Percentiles rank a stretch among this genome's conserved stretches.
Evolutionary conservation across 352 stramenopile species (phyloP).

Genomic region (Thraustochytrium striatum): DNA sequence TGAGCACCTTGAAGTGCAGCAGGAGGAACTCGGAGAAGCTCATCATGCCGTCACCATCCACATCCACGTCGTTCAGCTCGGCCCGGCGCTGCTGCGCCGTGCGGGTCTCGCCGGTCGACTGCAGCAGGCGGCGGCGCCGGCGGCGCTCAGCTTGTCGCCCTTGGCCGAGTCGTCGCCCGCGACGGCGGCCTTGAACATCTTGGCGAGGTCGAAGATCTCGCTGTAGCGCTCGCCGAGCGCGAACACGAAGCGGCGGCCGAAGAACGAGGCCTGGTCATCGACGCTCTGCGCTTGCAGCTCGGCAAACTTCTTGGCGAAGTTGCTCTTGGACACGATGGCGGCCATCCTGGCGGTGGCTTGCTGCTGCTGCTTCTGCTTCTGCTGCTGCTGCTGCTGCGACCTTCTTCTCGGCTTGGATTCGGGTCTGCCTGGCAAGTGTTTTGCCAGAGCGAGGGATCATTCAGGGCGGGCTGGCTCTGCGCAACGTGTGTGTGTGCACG

Average conservation of each 20-base stretch:
- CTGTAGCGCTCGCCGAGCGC: constrained; percentile 20
- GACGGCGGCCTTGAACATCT: background rate
- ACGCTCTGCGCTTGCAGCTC: constrained; percentile 17
- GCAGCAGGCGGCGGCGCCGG: constrained; percentile 37
- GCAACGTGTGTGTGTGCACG: no score
- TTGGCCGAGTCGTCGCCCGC: background rate
- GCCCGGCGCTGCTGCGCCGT: constrained; percentile 26
- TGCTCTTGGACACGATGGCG: background rate
- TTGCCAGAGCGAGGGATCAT: no score
- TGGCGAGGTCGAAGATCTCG: constrained; percentile 35
- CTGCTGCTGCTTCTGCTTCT: background rate
- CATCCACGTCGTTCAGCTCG: constrained; percentile 47
- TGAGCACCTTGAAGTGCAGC: constrained; percentile 56
- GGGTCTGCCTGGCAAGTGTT: no score
- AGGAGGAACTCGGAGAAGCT: constrained; percentile 54
- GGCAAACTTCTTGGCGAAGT: constrained; percentile 31
- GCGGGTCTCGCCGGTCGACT: constrained; percentile 48
- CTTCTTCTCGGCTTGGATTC: no score
- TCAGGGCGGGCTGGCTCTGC: no score
- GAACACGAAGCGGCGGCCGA: constrained; percentile 33
- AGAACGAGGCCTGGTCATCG: constrained; percentile 28
- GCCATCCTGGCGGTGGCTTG: constrained; percentile 2
- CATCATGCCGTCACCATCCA: constrained; percentile 38
- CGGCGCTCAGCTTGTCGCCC: constrained; percentile 8
- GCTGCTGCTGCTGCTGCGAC: no score